These are phyloP conservation scores for Acanthamoeba castellanii DNA, from an alignment of 208 protist species.

Conservation along the genomic window DNA sequence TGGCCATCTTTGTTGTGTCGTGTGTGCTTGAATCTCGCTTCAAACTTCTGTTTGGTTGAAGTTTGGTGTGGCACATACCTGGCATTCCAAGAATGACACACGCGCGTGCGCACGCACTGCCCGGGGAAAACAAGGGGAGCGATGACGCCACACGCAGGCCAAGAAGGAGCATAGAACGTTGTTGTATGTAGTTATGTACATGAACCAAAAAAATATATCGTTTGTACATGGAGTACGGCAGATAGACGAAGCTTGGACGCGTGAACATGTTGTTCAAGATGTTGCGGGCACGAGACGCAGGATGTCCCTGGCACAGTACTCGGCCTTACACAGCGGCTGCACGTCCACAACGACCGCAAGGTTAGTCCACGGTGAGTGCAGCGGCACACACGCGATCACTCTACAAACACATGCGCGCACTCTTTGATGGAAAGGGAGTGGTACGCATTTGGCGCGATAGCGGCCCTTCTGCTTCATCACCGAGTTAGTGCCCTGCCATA, in stretches of 20 bases:
- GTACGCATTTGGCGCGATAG: conserved; percentile 46
- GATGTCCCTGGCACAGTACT: conserved; percentile 10
- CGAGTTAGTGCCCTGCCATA: conserved; percentile 21
- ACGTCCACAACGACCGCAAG: background rate
- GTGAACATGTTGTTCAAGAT: too few relatives aligned
- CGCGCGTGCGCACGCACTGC: too few relatives aligned
- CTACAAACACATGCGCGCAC: background rate
- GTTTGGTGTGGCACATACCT: background rate
- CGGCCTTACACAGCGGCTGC: conserved; percentile 23
- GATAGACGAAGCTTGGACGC: too few relatives aligned
- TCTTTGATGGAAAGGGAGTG: background rate
- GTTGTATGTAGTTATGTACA: too few relatives aligned
- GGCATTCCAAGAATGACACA: background rate
- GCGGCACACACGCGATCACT: background rate
- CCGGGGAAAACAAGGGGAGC: too few relatives aligned
- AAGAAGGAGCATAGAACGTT: too few relatives aligned
- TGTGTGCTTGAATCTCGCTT: background rate
- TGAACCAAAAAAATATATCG: too few relatives aligned
- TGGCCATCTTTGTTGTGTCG: conserved; percentile 9
- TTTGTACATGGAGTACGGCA: too few relatives aligned
- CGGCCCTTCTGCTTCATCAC: conserved; percentile 48
- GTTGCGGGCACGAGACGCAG: background rate
- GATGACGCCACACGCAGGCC: too few relatives aligned
- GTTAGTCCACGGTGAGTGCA: background rate
- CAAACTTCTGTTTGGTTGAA: background rate